These are phyloP conservation scores for Terana coerulea DNA, from an alignment of 768 basidiomycete species.

Conservation along the genomic window DNA sequence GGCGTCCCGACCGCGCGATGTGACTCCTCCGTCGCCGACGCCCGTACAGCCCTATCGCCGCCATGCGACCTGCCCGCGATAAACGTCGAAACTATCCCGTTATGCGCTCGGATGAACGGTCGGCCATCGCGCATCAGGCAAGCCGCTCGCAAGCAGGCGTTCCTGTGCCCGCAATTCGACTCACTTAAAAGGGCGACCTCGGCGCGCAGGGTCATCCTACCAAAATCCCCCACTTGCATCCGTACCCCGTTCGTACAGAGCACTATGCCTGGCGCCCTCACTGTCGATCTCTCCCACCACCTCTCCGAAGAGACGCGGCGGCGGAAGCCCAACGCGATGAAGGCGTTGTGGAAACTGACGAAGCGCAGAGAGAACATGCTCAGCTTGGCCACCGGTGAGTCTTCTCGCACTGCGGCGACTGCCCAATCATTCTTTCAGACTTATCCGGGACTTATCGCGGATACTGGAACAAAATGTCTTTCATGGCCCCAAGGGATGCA, in stretches of 20 bases:
- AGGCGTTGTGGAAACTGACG: constrained; percentile 31
- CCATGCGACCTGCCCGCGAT: background rate
- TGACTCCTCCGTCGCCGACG: no score
- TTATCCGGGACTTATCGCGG: background rate
- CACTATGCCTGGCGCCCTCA: constrained; percentile 6
- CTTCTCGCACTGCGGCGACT: background rate
- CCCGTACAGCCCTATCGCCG: no score
- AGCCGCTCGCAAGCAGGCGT: no score
- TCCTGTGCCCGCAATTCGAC: no score
- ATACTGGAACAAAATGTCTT: no score
- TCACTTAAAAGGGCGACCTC: background rate
- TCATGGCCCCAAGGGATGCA: no score
- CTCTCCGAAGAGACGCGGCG: constrained; percentile 30
- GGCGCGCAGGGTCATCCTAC: background rate
- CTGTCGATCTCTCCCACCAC: constrained; percentile 32
- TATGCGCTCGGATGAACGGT: background rate
- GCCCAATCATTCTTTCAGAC: constrained; percentile 2
- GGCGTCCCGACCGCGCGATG: no score
- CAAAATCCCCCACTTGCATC: background rate
- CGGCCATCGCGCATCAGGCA: no score
- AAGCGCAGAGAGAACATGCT: constrained; percentile 29
- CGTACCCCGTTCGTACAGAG: background rate
- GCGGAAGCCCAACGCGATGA: constrained; percentile 34
- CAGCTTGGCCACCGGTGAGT: constrained; percentile 32
- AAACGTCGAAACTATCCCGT: background rate